Base-by-base conservation (phyloP, 2,329 filamentous ascomycete genomes). In the Neurospora sp. region DNA sequence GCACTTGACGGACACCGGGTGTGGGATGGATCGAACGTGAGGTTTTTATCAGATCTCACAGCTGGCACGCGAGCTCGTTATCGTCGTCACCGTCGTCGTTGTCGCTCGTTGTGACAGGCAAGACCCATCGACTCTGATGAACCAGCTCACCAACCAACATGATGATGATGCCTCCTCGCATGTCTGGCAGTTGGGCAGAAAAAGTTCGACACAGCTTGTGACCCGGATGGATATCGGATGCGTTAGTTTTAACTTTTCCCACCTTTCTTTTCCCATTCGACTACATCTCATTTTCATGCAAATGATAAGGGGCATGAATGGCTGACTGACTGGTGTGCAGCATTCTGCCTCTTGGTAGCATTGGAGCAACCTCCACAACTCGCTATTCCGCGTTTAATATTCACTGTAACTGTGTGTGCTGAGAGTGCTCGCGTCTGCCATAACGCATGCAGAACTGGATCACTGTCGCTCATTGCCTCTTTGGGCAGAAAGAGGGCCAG, bases 391-490 rank as follows among this genome's bases (percentile, higher is more conserved):
- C 52, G 52, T 62, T 62, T 28, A 62, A n/a, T 62, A 33, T 62
- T 62, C 52, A 62, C 52, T 62, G 52, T 62, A 62, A 62, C 52
- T 15, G 12, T 62, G 52, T 62, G 52, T 62, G 52, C 52, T 62
- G 52, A 28, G 19, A 62, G 52, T 57, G 46, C 28, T 36, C 52
- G 23, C 52, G 52, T 36, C 52, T 28, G 28, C 52, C 28, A 62
- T 33, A 33, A 62, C 43, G 69, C 69, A 69, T 66, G 62, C 67
- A 71, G 66, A 71, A 69, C 69, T 67, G 68, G 68, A 66, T 52
- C 70, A 69, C 23, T n/a, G 70, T 62, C 67, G 67, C 68, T 71
- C 70, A 36, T 71, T 69, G 36, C 70, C 70, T 17, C 41, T 71
- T 69, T 69, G 43, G 57, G 70, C 38, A 36, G 40, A 17, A 37